Evolutionary conservation across 495 filamentous ascomycete species (phyloP), one percentile per base, ranked within the genome.

Genomic region (Aspergillus affinis): DNA sequence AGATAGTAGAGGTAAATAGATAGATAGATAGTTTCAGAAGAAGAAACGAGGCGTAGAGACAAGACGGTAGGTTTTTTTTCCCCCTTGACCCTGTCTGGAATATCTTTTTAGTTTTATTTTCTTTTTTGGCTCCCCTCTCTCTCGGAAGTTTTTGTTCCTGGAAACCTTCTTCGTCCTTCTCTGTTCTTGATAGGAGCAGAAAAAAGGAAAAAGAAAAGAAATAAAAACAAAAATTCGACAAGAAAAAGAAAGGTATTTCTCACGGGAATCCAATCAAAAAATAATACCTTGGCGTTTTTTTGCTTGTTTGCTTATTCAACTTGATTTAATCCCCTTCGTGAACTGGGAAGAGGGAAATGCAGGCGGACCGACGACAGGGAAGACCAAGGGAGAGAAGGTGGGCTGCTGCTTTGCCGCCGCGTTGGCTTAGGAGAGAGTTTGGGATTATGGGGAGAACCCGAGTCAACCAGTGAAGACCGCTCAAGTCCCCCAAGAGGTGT

Each of bases 81-180:
- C 30, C 30, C 30, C 30, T 59, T 54, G 55, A 54, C 44, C 56
- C 36, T 48, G 51, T 29, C 41, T 48, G 53, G 57, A 52, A 48
- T 55, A 55, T 47, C 54, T 56, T 29, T 50, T 54, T 58, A 50
- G 36, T 45, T 57, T 21, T 46, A 36, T 57, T 57, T 56, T 26
- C 32, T 53, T 46, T 53, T 58, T 18, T 51, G 30, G 30, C 55
- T 59, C 58, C 58, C 59, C 52, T 59, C 58, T 59, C 61, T 55
- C 58, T 64, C 56, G 59, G 65, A 64, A 56, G 58, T 54, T 64
- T 66, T 67, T 64, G 61, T 64, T 64, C 61, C 62, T 67, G 61
- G 53, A 61, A 58, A 52, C 51, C 55, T 60, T 57, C 55, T 60
- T 56, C 55, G 57, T 59, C 50, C 32, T n/a, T 48, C 21, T 57